Evolutionary conservation across 345 rosid genomes (phyloP).

Genomic region (Boechera divaricarpa): DNA sequence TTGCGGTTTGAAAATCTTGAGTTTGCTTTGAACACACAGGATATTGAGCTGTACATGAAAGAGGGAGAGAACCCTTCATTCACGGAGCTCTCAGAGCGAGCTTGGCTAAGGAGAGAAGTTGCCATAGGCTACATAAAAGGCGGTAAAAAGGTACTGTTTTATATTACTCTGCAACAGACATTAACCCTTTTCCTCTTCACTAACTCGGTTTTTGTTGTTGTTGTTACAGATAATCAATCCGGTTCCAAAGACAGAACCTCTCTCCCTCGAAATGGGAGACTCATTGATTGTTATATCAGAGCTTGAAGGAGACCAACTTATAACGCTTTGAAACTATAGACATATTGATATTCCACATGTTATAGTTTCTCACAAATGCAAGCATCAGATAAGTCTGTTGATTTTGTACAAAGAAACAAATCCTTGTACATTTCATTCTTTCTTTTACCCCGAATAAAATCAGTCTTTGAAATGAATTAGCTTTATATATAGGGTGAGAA

Average conservation of each 20-base stretch:
- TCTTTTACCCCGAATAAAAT: too few relatives aligned
- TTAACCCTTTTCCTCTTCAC: background rate
- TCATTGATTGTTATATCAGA: slow-evolving; percentile 88
- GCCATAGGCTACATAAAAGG: slow-evolving; percentile 88
- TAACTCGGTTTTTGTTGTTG: background rate
- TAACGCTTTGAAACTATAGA: slow-evolving; percentile 21
- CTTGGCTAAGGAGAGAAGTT: slow-evolving; percentile 77
- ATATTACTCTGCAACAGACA: slow-evolving; percentile 1
- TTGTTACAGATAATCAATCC: slow-evolving; percentile 84
- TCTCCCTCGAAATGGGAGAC: slow-evolving; percentile 61
- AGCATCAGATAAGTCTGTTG: background rate
- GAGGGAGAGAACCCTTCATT: slow-evolving; percentile 92
- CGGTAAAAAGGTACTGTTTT: slow-evolving; percentile 60
- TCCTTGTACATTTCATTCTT: too few relatives aligned
- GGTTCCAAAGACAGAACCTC: slow-evolving; percentile 64
- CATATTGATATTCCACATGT: slow-evolving; percentile 4
- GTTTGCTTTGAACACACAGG: slow-evolving; percentile 52
- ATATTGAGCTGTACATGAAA: slow-evolving; percentile 75
- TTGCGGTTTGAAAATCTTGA: slow-evolving; percentile 10
- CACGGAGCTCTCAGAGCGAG: slow-evolving; percentile 80
- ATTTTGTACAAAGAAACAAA: too few relatives aligned
- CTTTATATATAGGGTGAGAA: too few relatives aligned
- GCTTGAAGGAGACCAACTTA: slow-evolving; percentile 70
- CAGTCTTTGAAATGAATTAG: too few relatives aligned
- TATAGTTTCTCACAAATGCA: slow-evolving; percentile 28